These are phyloP conservation scores for Rhizopus sp. DNA, from an alignment of 371 early-diverging fungal genomes.

Conservation along the genomic window DNA sequence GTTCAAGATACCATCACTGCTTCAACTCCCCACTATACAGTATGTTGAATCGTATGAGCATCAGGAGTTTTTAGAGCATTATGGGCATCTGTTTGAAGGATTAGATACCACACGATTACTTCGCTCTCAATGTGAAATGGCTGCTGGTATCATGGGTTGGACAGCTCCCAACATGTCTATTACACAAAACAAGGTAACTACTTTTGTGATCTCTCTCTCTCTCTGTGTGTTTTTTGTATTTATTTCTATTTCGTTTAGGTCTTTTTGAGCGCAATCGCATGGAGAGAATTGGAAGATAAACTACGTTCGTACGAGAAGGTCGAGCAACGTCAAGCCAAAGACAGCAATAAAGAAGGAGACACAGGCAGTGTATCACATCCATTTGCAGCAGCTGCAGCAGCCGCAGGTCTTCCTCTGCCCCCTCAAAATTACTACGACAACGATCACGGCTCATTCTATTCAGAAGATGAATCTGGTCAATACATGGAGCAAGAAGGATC, in stretches of 20 bases:
- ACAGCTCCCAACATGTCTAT: conserved; percentile 62
- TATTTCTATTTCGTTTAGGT: conserved; percentile 42
- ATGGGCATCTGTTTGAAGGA: conserved; percentile 45
- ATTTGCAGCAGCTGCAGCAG: conserved; percentile 29
- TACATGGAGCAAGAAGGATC: conserved; percentile 25
- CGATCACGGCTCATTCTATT: conserved; percentile 70
- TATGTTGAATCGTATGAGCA: conserved; percentile 66
- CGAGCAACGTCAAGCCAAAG: conserved; percentile 44
- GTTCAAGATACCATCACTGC: conserved; percentile 54
- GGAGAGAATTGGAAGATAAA: conserved; percentile 73
- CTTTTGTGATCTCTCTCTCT: too few species aligned
- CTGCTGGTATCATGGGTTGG: conserved; percentile 70
- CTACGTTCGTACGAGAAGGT: conserved; percentile 52
- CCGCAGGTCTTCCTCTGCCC: conserved; percentile 42
- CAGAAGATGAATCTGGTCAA: conserved; percentile 60
- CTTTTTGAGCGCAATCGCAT: conserved; percentile 72
- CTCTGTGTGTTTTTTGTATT: conserved; percentile 3
- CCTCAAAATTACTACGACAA: conserved; percentile 28
- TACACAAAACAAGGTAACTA: conserved; percentile 60
- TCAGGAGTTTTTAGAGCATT: conserved; percentile 73
- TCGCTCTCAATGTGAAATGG: conserved; percentile 59
- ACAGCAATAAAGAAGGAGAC: conserved; percentile 1
- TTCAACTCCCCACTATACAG: conserved; percentile 41
- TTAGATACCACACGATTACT: conserved; percentile 45
- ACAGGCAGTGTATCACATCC: conserved; percentile 14